These are phyloP conservation scores for Trichoderma gamsii DNA, from an alignment of 495 filamentous ascomycete genomes.

Conservation along the genomic window DNA sequence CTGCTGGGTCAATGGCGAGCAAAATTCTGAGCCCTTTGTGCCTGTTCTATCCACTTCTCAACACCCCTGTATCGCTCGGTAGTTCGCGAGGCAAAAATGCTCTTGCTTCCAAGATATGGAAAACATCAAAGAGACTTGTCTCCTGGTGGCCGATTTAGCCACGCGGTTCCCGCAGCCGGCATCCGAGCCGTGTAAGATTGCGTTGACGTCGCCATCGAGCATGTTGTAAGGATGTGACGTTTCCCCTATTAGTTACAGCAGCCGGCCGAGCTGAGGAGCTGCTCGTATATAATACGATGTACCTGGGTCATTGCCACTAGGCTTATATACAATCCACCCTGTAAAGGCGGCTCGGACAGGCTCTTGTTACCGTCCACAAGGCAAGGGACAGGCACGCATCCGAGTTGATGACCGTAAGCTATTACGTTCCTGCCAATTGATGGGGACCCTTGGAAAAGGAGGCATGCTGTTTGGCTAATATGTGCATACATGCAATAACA, in stretches of 20 bases:
- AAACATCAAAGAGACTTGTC: not conserved
- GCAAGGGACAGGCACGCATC: too few species aligned
- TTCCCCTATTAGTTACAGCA: not conserved
- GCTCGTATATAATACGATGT: too few species aligned
- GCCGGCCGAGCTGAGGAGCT: too few species aligned
- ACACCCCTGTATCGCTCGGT: not conserved
- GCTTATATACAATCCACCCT: too few species aligned
- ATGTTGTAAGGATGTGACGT: not conserved
- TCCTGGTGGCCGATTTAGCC: not conserved
- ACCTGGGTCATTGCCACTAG: too few species aligned
- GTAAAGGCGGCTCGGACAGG: too few species aligned
- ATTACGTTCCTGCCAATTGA: not conserved
- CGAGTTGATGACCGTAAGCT: not conserved
- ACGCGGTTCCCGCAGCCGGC: not conserved
- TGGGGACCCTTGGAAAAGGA: not conserved
- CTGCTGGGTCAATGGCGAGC: not conserved
- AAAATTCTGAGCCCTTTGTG: not conserved
- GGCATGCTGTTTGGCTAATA: not conserved
- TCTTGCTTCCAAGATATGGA: not conserved
- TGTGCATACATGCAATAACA: not conserved
- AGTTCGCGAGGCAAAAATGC: not conserved
- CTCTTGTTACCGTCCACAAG: too few species aligned
- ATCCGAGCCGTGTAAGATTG: conserved; percentile 2
- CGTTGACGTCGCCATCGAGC: not conserved
- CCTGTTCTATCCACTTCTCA: not conserved